phyloP scores from a whole-genome alignment of 2,329 filamentous ascomycete species.

The Cytospora paraplurivora region DNA sequence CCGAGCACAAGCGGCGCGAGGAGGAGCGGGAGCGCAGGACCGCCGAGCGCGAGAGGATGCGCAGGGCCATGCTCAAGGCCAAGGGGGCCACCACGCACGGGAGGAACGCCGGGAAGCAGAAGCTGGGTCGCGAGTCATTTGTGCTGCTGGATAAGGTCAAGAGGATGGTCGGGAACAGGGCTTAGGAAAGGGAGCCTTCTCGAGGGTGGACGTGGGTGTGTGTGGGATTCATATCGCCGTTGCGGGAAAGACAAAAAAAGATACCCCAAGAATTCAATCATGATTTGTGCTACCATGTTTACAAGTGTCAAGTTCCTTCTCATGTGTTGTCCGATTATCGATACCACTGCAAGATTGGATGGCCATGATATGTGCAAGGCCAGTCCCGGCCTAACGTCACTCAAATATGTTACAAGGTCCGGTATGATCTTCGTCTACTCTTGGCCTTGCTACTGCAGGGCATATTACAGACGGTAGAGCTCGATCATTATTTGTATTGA shows the following conservation, averaged over 20 bases:
- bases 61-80: conserved; percentile 72
- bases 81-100: conserved; percentile 60
- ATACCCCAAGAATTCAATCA: not conserved
- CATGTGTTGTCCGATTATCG: not conserved
- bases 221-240: not conserved
- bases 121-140: conserved; percentile 78
- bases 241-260: not conserved
- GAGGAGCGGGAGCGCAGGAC: conserved; percentile 66
- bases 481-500: not conserved
- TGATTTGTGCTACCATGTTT: not conserved
- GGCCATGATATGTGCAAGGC: not conserved
- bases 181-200: not conserved
- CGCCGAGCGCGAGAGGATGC: conserved; percentile 65
- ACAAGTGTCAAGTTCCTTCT: not conserved
- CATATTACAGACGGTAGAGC: not conserved
- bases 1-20: conserved; percentile 50
- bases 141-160: conserved; percentile 78
- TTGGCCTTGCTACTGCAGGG: no score
- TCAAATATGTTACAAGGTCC: no score
- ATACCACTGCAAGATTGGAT: not conserved
- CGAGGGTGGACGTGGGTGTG: not conserved
- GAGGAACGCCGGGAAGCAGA: conserved; percentile 68
- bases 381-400: not conserved
- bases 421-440: no score
- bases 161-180: conserved; percentile 60